phyloP scores from a whole-genome alignment of 192 early-diverging fungal species.

The Pilaira anomala region DNA sequence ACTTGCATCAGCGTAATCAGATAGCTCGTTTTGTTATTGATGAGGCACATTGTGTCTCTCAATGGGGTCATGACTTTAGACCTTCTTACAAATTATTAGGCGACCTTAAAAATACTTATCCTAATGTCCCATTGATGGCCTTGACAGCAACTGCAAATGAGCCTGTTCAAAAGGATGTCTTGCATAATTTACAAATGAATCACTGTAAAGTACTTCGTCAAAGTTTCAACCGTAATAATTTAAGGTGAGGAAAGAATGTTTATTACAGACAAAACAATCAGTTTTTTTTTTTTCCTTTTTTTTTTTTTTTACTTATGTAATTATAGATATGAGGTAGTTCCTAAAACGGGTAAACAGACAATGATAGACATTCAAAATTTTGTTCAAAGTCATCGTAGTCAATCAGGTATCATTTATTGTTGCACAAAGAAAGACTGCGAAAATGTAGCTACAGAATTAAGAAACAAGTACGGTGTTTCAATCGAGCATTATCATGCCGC shows the following conservation, averaged over 20 bases:
- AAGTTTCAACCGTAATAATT: constrained; percentile 87
- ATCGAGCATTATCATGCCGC: constrained; percentile 89
- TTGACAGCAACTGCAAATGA: constrained; percentile 93
- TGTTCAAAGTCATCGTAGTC: constrained; percentile 59
- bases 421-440: constrained; percentile 76
- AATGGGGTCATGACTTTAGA: constrained; percentile 98
- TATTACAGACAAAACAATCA: background rate
- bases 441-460: constrained; percentile 70
- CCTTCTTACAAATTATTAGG: constrained; percentile 60
- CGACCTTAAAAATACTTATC: constrained; percentile 61
- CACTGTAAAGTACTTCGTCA: constrained; percentile 71
- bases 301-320: background rate
- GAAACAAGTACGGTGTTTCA: constrained; percentile 51
- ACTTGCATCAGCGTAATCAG: constrained; percentile 54
- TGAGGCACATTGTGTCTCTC: constrained; percentile 94
- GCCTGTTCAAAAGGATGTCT: constrained; percentile 82
- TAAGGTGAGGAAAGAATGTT: constrained; percentile 34
- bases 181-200: constrained; percentile 68
- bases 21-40: constrained; percentile 92
- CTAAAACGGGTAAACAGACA: constrained; percentile 59
- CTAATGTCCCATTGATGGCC: constrained; percentile 85
- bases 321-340: constrained; percentile 61
- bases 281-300: background rate
- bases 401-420: constrained; percentile 94
- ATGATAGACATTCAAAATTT: constrained; percentile 69